Evolutionary conservation across 225 moss, liverwort and hornwort species (phyloP), one percentile per base, ranked within the genome.

Genomic region (Physcomitrium patens): DNA sequence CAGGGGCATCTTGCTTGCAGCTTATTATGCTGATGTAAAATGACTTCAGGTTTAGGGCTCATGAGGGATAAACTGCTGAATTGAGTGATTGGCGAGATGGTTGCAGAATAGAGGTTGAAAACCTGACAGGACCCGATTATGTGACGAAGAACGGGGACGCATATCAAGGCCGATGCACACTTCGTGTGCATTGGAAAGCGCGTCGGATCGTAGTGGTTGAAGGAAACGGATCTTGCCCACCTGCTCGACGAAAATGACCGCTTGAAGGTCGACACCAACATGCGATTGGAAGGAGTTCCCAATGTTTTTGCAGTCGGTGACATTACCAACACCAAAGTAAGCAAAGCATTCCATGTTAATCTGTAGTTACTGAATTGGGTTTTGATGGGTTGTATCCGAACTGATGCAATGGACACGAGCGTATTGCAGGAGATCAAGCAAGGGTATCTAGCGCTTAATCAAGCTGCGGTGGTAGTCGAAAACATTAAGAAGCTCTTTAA

Each of bases 301-400:
- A 94, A 94, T 70, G 68, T 96, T 4, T 96, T 94, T 19, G 94
- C 91, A 17, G 79, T 82, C 10, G 96, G 96, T 49, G 96, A 96
- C 77, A 70, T 94, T 41, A 80, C 88, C 0, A 90, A 91, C 49
- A 82, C 85, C 12, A 86, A 94, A 92, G 96, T 96, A 77, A 68
- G 16, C 15, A 24, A 62, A 17, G 22, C 51, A 37, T 22, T 41
- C 13, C 10, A 28, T 15, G 27, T 26, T 14, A 16, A 41, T 20
- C 15, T 10, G 9, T 3, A 68, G 3, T 37, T 50, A 31, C n/a
- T 4, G 24, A 50, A 5, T 10, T 1, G 26, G 6, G 0, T 15
- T 63, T 63, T 15, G 20, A 17, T 15, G 45, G 27, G 6, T 66
- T 45, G n/a, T n/a, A 13, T 73, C 5, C 1, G 15, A 55, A 12